Conservation (phyloP, 177 flowering plant genomes). For the Vitis hybrid region DNA sequence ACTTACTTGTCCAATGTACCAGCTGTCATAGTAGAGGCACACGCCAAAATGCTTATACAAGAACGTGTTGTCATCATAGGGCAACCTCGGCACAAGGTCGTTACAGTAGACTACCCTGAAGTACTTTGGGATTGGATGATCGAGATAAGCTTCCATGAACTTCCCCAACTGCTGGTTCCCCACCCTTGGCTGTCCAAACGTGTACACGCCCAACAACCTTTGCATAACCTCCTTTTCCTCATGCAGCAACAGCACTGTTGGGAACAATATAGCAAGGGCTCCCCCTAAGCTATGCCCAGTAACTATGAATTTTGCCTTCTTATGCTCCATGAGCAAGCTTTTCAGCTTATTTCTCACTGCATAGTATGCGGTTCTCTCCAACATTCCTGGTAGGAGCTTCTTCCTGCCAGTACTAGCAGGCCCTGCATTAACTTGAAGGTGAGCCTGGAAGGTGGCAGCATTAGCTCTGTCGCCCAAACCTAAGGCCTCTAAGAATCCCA, state of each 20-base stretch:
- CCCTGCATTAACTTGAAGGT: constrained; percentile 24
- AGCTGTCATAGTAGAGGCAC: constrained; percentile 78
- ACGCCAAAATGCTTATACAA: constrained; percentile 80
- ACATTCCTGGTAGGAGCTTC: constrained; percentile 28
- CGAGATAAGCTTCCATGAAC: constrained; percentile 59
- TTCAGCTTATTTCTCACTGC: constrained; percentile 56
- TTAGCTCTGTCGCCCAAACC: constrained; percentile 70
- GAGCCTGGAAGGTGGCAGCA: constrained; percentile 38
- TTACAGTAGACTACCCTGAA: constrained; percentile 85
- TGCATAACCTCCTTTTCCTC: constrained; percentile 59
- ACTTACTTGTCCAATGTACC: constrained; percentile 54
- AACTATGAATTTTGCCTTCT: constrained; percentile 68
- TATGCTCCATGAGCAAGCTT: constrained; percentile 54
- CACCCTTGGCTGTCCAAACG: constrained; percentile 89
- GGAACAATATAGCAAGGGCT: constrained; percentile 82
- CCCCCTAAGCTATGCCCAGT: constrained; percentile 98
- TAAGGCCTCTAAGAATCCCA: constrained; percentile 88
- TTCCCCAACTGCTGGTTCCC: constrained; percentile 62
- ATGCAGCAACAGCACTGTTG: constrained; percentile 59
- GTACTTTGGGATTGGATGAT: constrained; percentile 50
- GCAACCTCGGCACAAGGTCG: constrained; percentile 85
- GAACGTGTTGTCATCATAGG: constrained; percentile 71
- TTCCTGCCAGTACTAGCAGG: neutral
- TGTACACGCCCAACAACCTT: constrained; percentile 63
- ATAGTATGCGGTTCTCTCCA: constrained; percentile 61